phyloP scores from a whole-genome alignment of 2,329 filamentous ascomycete species.

The Colletotrichum shisoi region DNA sequence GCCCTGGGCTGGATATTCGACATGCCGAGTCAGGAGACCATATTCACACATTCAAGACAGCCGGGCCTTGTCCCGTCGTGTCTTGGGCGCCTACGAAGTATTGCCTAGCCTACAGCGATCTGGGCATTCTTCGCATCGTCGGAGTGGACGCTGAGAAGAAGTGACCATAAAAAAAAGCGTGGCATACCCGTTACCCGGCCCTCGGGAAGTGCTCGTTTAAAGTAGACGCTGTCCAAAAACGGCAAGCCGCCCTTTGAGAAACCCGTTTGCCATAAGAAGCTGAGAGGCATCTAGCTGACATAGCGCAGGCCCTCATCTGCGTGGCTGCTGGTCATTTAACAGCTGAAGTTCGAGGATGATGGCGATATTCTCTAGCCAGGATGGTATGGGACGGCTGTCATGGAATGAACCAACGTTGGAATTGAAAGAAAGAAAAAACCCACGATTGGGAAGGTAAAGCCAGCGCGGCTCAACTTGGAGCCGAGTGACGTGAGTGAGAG shows the following conservation, averaged over 20 bases:
- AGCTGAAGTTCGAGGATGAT: background rate
- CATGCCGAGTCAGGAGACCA: constrained; percentile 78
- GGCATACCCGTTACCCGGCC: background rate
- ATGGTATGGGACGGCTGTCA: background rate
- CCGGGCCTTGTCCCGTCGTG: constrained; percentile 69
- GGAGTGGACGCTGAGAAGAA: constrained; percentile 63
- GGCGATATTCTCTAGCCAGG: background rate
- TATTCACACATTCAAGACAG: constrained; percentile 75
- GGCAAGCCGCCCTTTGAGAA: background rate
- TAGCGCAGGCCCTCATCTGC: background rate
- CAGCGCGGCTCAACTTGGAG: constrained; percentile 26
- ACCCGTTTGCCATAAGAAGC: background rate
- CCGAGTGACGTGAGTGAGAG: background rate
- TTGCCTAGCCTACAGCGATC: constrained; percentile 75
- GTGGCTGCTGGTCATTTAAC: too few relatives aligned
- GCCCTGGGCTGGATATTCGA: constrained; percentile 71
- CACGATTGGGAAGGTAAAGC: background rate
- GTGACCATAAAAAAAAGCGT: constrained; percentile 37
- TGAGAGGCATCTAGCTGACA: background rate
- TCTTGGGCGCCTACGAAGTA: constrained; percentile 81
- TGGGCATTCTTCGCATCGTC: constrained; percentile 73
- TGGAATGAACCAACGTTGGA: background rate
- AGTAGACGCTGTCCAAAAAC: too few relatives aligned
- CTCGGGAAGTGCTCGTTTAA: background rate
- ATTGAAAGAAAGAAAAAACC: background rate